Percentiles rank a stretch among this genome's conserved stretches.
phyloP scores from a whole-genome alignment of 1,139 yeast genomes.

The Oligophagozyma castellii region DNA sequence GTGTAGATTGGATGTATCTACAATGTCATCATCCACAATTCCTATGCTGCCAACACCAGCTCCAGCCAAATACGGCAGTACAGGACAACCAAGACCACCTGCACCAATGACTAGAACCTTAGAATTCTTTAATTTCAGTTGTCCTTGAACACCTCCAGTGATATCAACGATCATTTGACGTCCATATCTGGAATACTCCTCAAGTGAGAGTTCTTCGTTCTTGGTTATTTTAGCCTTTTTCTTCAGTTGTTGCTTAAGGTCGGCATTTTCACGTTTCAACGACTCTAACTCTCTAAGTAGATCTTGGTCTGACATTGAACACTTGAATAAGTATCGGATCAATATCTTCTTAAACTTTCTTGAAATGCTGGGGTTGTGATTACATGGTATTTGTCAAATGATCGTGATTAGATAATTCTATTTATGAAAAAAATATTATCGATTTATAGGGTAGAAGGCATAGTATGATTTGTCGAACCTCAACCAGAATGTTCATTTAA shows the following conservation, averaged over 20 bases:
- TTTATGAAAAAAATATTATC: too few species aligned
- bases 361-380: too few species aligned
- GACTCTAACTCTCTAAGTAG: constrained; percentile 12
- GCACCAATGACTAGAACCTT: constrained; percentile 78
- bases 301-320: constrained; percentile 3
- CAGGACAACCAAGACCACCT: constrained; percentile 95
- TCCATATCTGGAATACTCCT: constrained; percentile 78
- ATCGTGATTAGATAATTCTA: too few species aligned
- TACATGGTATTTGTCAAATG: too few species aligned
- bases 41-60: constrained; percentile 84
- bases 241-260: constrained; percentile 10
- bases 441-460: too few species aligned
- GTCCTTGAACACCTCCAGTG: constrained; percentile 32
- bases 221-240: neutral
- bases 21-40: constrained; percentile 74
- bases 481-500: too few species aligned
- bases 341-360: too few species aligned
- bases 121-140: constrained; percentile 41
- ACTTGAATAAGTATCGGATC: too few species aligned
- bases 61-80: constrained; percentile 68
- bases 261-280: constrained; percentile 17
- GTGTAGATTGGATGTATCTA: constrained; percentile 76
- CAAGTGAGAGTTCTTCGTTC: constrained; percentile 23
- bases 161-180: constrained; percentile 86
- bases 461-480: too few species aligned